Evolutionary conservation across 768 basidiomycete species (phyloP).

Genomic region (Kwoniella newhampshirensis): DNA sequence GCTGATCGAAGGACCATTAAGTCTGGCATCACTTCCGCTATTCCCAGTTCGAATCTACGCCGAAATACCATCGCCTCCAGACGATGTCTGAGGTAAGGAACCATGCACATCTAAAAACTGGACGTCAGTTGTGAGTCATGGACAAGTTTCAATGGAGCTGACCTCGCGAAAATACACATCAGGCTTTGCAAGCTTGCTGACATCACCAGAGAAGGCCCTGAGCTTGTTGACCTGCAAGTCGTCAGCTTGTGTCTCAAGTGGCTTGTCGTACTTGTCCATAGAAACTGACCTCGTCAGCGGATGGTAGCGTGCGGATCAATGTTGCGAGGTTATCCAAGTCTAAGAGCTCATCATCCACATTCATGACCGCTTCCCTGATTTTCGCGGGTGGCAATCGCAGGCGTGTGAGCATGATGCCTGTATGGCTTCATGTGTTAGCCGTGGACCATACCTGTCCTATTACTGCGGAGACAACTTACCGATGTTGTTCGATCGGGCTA

Average conservation of each 20-base stretch:
- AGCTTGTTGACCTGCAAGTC: conserved; percentile 62
- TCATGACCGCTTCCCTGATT: conserved; percentile 70
- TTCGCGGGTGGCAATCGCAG: conserved; percentile 66
- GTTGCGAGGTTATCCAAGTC: conserved; percentile 73
- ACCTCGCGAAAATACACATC: conserved; percentile 83
- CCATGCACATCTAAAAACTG: conserved; percentile 64
- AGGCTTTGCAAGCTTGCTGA: conserved; percentile 72
- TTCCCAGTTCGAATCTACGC: conserved; percentile 73
- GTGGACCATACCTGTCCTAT: not conserved
- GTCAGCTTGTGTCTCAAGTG: not conserved
- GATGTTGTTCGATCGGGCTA: conserved; percentile 74
- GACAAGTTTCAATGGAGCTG: conserved; percentile 18
- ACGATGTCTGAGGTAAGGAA: conserved; percentile 72
- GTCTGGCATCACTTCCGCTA: conserved; percentile 81
- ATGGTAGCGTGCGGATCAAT: conserved; percentile 73
- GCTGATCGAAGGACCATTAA: conserved; percentile 71
- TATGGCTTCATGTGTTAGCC: not conserved
- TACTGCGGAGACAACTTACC: conserved; percentile 57
- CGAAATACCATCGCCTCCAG: conserved; percentile 81
- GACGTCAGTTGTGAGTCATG: not conserved
- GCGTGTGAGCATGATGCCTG: conserved; percentile 80
- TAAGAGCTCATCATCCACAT: conserved; percentile 67
- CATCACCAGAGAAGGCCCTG: conserved; percentile 65
- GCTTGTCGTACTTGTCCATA: not conserved
- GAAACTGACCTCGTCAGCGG: conserved; percentile 68